These are phyloP conservation scores for Arachnopeziza araneosa DNA, from an alignment of 2,329 filamentous ascomycete genomes.

Conservation along the genomic window DNA sequence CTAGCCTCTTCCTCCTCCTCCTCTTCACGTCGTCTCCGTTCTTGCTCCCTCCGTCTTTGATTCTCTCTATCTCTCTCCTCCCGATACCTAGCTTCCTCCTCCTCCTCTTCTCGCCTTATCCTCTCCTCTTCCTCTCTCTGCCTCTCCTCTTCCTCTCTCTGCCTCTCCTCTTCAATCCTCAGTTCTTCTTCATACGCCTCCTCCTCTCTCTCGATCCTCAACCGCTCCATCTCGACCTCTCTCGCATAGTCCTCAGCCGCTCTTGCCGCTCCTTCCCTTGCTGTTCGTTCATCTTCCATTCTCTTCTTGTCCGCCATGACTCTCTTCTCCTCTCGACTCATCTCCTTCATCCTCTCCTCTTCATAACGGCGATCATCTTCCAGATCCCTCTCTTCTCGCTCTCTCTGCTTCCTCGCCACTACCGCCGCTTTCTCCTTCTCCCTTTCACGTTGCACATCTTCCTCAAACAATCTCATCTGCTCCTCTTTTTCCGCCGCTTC, in stretches of 20 bases:
- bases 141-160: neutral
- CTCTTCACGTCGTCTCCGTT: neutral
- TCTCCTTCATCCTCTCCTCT: neutral
- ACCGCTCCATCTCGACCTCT: neutral
- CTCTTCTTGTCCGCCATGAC: neutral
- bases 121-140: neutral
- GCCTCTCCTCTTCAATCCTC: neutral
- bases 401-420: neutral
- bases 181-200: neutral
- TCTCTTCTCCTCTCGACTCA: neutral
- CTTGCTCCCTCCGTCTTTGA: neutral
- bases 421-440: neutral
- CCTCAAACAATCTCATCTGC: conserved; percentile 2
- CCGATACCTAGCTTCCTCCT: neutral
- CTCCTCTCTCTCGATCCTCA: conserved; percentile 1
- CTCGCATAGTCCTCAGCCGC: neutral
- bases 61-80: neutral
- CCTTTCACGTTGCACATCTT: neutral
- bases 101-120: neutral
- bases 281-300: neutral
- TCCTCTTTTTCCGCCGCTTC: conserved; percentile 2
- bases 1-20: neutral
- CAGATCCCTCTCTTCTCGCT: neutral
- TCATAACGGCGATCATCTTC: neutral
- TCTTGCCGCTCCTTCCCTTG: neutral